phyloP scores from a whole-genome alignment of 495 filamentous ascomycete species.

The Pyrenula massariospora region DNA sequence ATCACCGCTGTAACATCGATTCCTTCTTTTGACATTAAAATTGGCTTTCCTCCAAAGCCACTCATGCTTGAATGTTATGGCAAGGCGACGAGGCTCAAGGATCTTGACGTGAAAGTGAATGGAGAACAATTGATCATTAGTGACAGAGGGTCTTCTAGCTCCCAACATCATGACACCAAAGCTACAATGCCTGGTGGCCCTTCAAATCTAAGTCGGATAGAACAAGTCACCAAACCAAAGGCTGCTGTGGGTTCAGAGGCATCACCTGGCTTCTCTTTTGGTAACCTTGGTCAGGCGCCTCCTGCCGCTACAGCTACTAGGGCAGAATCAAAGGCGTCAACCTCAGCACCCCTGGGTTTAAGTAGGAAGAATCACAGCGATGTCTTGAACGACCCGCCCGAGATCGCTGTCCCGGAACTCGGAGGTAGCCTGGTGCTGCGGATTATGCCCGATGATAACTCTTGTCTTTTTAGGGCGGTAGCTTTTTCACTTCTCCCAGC shows the following conservation, averaged over 20 bases:
- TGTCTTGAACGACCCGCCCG: slow-evolving; percentile 50
- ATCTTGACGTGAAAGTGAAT: slow-evolving; percentile 57
- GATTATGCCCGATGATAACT: slow-evolving; percentile 96
- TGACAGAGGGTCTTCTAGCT: slow-evolving; percentile 3
- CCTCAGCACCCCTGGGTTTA: slow-evolving; percentile 18
- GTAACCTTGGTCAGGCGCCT: slow-evolving; percentile 9
- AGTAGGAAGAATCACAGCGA: slow-evolving; percentile 20
- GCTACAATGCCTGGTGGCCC: slow-evolving; percentile 9
- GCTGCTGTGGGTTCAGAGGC: slow-evolving; percentile 1
- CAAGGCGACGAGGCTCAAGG: slow-evolving; percentile 31
- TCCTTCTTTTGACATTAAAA: slow-evolving; percentile 61
- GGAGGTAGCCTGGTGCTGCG: slow-evolving; percentile 64
- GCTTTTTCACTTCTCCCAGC: slow-evolving; percentile 62
- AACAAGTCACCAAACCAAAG: background rate
- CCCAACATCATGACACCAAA: slow-evolving; percentile 7
- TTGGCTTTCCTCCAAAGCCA: slow-evolving; percentile 70
- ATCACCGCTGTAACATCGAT: slow-evolving; percentile 44
- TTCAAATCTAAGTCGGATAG: slow-evolving; percentile 7
- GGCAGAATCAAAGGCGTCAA: slow-evolving; percentile 1
- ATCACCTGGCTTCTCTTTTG: slow-evolving; percentile 12
- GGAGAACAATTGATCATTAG: slow-evolving; percentile 73
- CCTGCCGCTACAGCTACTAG: slow-evolving; percentile 9
- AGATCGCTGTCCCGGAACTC: slow-evolving; percentile 50
- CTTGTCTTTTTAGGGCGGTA: slow-evolving; percentile 86
- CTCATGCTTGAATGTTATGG: slow-evolving; percentile 45